A percentile compares a stretch with the other conserved stretches of the same genome.
phyloP scores from a whole-genome alignment of 805 yeast genomes.

The Candida fluviatilis region DNA sequence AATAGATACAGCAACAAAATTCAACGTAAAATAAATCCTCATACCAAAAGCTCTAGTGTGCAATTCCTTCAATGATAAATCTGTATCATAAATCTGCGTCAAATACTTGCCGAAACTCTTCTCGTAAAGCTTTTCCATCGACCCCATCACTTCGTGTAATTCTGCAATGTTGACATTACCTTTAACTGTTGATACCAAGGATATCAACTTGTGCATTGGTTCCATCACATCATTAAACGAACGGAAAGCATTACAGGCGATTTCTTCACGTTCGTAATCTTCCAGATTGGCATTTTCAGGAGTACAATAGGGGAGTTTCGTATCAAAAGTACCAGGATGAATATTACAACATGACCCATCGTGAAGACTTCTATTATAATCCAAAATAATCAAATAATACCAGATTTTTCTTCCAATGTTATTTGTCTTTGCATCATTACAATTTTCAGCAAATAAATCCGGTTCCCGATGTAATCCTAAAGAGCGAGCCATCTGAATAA shows the following conservation, averaged over 20 bases:
- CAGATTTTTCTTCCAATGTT: slow-evolving; percentile 58
- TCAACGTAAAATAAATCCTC: slow-evolving; percentile 23
- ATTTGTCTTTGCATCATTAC: slow-evolving; percentile 24
- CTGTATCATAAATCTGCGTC: slow-evolving; percentile 14
- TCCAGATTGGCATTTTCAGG: slow-evolving; percentile 34
- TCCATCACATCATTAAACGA: slow-evolving; percentile 24
- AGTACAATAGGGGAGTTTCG: slow-evolving; percentile 22
- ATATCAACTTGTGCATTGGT: slow-evolving; percentile 23
- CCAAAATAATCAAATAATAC: slow-evolving; percentile 35
- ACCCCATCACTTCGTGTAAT: slow-evolving; percentile 20
- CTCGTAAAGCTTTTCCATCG: slow-evolving; percentile 32
- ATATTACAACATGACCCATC: slow-evolving; percentile 29
- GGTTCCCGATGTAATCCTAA: slow-evolving; percentile 72
- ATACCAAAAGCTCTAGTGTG: slow-evolving; percentile 6
- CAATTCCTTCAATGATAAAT: slow-evolving; percentile 7
- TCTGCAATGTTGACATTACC: slow-evolving; percentile 15
- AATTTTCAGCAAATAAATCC: slow-evolving; percentile 23
- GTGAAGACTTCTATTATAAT: slow-evolving; percentile 28
- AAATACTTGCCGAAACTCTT: slow-evolving; percentile 31
- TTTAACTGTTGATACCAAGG: slow-evolving; percentile 17
- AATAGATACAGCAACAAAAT: slow-evolving; percentile 24
- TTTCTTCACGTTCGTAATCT: slow-evolving; percentile 36
- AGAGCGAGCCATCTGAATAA: slow-evolving; percentile 63
- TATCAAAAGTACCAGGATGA: slow-evolving; percentile 26
- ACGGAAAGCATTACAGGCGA: slow-evolving; percentile 23